A percentile compares a stretch with the other conserved stretches of the same genome.
Evolutionary conservation across 495 filamentous ascomycete species (phyloP).

Genomic region (Chaetomium fimeti): DNA sequence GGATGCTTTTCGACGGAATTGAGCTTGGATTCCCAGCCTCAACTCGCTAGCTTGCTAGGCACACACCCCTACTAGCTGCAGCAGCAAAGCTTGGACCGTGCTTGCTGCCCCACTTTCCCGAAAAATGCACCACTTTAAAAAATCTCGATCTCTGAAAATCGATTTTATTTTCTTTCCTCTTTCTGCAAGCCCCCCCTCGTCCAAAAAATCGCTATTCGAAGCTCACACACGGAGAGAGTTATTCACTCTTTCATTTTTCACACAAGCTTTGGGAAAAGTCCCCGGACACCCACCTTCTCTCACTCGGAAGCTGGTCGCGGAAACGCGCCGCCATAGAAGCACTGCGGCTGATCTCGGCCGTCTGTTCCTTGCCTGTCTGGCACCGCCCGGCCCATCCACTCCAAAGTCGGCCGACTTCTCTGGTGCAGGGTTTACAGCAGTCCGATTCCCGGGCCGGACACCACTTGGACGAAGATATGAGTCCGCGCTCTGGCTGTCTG

Average conservation of each 20-base stretch:
- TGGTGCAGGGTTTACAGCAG: slow-evolving; percentile 11
- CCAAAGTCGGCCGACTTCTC: slow-evolving; percentile 35
- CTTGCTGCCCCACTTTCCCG: slow-evolving; percentile 14
- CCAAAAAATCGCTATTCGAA: slow-evolving; percentile 99
- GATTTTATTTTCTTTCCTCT: slow-evolving; percentile 41
- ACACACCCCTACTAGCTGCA: background rate
- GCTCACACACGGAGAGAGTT: slow-evolving; percentile 85
- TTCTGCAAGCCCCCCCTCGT: slow-evolving; percentile 74
- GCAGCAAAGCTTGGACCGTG: slow-evolving; percentile 12
- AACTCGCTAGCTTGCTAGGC: slow-evolving; percentile 1
- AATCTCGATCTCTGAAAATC: slow-evolving; percentile 20
- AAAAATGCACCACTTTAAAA: slow-evolving; percentile 27
- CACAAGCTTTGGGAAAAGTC: slow-evolving; percentile 98
- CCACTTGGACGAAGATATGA: slow-evolving; percentile 82
- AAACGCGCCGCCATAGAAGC: slow-evolving; percentile 99
- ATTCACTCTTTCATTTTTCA: slow-evolving; percentile 37
- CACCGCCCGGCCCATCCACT: slow-evolving; percentile 39
- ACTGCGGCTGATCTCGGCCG: slow-evolving; percentile 60
- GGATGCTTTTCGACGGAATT: too few species aligned
- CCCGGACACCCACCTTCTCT: slow-evolving; percentile 80
- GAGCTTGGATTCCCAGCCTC: background rate
- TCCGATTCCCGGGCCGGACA: slow-evolving; percentile 39
- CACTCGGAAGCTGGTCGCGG: slow-evolving; percentile 53
- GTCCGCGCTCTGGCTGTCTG: slow-evolving; percentile 60
- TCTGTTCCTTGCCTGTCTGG: slow-evolving; percentile 62